Conservation (phyloP, 202 grass and related monocot species). For the Bolboschoenoplectus hybrid region DNA sequence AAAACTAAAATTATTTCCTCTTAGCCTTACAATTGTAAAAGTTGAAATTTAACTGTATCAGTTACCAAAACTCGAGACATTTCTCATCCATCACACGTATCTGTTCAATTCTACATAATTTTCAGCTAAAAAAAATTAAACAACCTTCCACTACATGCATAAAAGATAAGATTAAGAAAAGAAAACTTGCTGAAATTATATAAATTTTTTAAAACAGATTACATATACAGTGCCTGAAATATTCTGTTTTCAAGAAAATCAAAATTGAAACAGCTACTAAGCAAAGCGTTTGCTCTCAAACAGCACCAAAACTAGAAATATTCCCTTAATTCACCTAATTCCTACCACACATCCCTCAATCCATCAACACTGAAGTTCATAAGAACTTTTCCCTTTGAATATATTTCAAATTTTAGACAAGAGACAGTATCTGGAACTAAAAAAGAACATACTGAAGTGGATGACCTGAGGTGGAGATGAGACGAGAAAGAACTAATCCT, state of each 20-base stretch:
- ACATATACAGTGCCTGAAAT: no score
- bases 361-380: background rate
- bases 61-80: background rate
- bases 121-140: constrained; percentile 8
- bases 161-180: background rate
- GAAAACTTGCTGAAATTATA: background rate
- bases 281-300: no score
- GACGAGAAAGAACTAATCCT: background rate
- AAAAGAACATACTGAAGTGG: background rate
- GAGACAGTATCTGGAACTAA: background rate
- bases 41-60: background rate
- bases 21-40: background rate
- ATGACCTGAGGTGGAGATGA: background rate
- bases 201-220: no score
- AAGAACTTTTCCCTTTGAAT: background rate
- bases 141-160: background rate
- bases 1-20: background rate
- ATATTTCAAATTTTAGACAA: background rate
- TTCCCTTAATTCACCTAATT: constrained; percentile 27
- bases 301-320: background rate
- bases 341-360: background rate
- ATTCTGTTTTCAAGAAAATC: no score
- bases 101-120: background rate
- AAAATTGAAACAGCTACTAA: no score
- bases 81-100: background rate